Base-by-base conservation (phyloP, 768 basidiomycete genomes). In the Clitopilus passeckerianus region DNA sequence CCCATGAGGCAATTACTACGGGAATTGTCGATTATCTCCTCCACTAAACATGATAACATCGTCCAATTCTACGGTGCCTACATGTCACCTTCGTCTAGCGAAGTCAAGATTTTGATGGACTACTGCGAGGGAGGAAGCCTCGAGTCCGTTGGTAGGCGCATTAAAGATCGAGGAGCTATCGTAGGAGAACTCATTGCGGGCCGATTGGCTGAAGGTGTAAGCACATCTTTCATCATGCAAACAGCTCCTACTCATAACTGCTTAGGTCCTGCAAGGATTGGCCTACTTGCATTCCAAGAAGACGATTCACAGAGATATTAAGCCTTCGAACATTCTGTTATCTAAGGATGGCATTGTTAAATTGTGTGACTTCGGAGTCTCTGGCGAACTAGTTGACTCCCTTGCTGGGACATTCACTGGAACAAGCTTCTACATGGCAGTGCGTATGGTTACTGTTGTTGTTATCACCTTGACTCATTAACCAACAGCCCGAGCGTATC, bases 361-460 rank as follows among this genome's bases (percentile, higher is more conserved):
- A 72, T 80, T 99, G 3, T 88, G 84, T 71, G 97, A 99, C 74
- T 99, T 99, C 69, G 97, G 97, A 33, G 97, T 98, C 18, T 98
- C 96, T 24, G 97, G 96, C 43, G 93, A 97, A 73, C 82, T 99
- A 22, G 87, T 98, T 66, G 86, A 90, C 68, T 93, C 91, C 55
- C 73, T 91, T 62, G 97, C 97, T 15, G 92, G 91, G 57, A 98
- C 97, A 0, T 98, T 98, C 69, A 98, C 96, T 1, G 97, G 97
- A 6, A 98, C 96, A 46, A 94, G 94, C 70, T 90, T 92, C 64
- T 99, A 98, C 75, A 98, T 98, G 96, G 95, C 97, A 64, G 96
- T 98, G 67, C 73, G 95, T 85, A 27, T 34, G 37, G 27, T 20
- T 22, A 54, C 43, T 30, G 52, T 58, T 37, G 16, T 35, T 6